Base-by-base conservation (phyloP, 1,284 basidiomycete species). In the Papiliotrema fonsecae region DNA sequence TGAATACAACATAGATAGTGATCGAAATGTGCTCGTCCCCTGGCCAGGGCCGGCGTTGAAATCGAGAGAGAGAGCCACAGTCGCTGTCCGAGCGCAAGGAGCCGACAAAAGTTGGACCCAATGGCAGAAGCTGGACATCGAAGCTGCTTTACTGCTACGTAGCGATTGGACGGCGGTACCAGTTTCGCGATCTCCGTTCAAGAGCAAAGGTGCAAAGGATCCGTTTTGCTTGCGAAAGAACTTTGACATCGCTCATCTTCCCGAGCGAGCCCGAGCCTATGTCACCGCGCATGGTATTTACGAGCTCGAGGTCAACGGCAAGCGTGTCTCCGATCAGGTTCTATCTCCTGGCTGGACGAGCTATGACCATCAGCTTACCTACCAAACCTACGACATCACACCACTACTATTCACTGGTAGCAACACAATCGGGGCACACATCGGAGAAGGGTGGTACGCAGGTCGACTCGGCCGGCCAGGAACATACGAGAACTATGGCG, bases 401-500 rank as follows among this genome's bases (percentile, higher is more conserved):
- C 35, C 10, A 7, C 27, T 54, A 10, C 14, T 62, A 1, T 34
- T 39, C 19, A 19, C 46, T 1, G 65, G 60, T 18, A 49, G 56
- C 36, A 67, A 67, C 40, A 36, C 45, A 9, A 45, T 69, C 11
- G 61, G 49, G 6, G 61, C 49, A 4, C 25, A 47, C 13, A 54
- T 69, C 2, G 67, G 64, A 2, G 67, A 69, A 47, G 65, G 65
- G 13, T 68, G 64, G 65, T 68, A 54, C 40, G 45, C 51, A 22
- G 61, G 58, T 6, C 42, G 56, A 16, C 44, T 65, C 36, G 55
- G 49, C 9, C 64, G 57, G 44, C 31, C 38, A 5, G 55, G 47
- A 11, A 51, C 50, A 4, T 26, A 47, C 6, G 22, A 61, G n/a
- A 61, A 65, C 31, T 67, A 46, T 27, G 65, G 65, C 7, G 32